Evolutionary conservation across 2,329 filamentous ascomycete genomes (phyloP).

Genomic region (Stylonectria norvegica): DNA sequence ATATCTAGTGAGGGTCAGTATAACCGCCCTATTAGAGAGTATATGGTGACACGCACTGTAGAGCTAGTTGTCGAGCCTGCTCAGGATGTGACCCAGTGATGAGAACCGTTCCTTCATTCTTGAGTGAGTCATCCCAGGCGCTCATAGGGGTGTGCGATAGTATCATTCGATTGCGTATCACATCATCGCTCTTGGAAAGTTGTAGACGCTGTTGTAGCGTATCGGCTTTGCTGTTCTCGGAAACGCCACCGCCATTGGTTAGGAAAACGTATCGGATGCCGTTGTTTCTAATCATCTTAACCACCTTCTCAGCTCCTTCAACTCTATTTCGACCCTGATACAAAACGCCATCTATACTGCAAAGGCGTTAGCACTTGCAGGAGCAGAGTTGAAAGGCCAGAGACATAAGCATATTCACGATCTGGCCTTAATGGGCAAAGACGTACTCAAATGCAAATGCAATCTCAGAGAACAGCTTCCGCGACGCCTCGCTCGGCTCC

Average conservation of each 20-base stretch:
- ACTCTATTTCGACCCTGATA: constrained; percentile 77
- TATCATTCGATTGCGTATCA: constrained; percentile 44
- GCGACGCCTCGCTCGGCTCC: constrained; percentile 19
- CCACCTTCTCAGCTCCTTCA: constrained; percentile 70
- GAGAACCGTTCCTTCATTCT: constrained; percentile 55
- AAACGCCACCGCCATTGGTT: constrained; percentile 90
- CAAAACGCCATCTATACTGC: constrained; percentile 86
- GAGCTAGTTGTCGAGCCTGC: constrained; percentile 69
- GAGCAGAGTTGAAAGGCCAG: background rate
- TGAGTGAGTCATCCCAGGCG: constrained; percentile 48
- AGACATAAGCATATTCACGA: background rate
- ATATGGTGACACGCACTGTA: constrained; percentile 43
- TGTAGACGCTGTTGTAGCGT: constrained; percentile 34
- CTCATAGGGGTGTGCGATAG: constrained; percentile 87
- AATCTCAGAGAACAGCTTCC: constrained; percentile 31
- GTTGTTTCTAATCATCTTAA: constrained; percentile 69
- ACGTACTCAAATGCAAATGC: constrained; percentile 39
- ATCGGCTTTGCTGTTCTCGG: constrained; percentile 51
- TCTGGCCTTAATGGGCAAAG: background rate
- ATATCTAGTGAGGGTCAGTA: constrained; percentile 39
- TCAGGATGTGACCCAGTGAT: constrained; percentile 68
- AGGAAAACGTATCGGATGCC: constrained; percentile 88
- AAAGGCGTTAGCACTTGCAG: constrained; percentile 6
- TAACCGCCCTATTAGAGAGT: constrained; percentile 18
- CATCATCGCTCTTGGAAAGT: constrained; percentile 30